Evolutionary conservation across 164 flowering plant genomes (phyloP), one percentile per base, ranked within the genome.

Genomic region (Malania oleifera): DNA sequence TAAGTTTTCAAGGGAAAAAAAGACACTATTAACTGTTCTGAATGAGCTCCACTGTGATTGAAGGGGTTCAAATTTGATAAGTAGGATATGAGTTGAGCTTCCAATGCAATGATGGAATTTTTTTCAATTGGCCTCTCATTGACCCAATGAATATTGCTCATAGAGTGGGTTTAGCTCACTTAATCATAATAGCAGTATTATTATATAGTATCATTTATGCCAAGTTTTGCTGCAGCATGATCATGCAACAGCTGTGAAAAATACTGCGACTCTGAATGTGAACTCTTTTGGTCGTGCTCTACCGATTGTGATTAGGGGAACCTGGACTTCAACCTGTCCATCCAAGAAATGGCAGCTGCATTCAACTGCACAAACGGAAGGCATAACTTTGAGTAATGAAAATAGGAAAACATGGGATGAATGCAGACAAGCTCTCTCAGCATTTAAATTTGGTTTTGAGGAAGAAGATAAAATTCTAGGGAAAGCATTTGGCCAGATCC

Each of bases 401-500:
- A 92, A 85, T 24, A 75, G 37, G 45, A 64, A 72, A 64, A 71
- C 57, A 54, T 87, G 95, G 98, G 91, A 85, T 57, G 68, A 78
- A 47, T 80, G 91, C 69, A 78, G 73, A 57, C 73, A 73, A 63
- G 83, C 87, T 52, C 72, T 90, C 20, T 69, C 77, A 38, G 49
- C 65, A 35, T 81, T 86, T 24, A 61, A 71, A 8, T 82, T 90
- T 56, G 78, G 75, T 15, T 46, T 13, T 0, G 80, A 81, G 22
- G 99, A 90, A 66, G 72, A 67, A 63, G 91, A 93, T 58, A 76
- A 69, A 62, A 90, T 86, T 18, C 78, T 90, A 10, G 87, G 84
- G 26, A 93, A 93, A 75, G 92, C 99, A 54, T 90, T 88, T 76
- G 99, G 99, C 4, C 84, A 78, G 25, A 45, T 79, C 43, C 90